A percentile compares a stretch with the other conserved stretches of the same genome.
Conservation (phyloP, 2,329 filamentous ascomycete genomes). For the Myotisia sp. region DNA sequence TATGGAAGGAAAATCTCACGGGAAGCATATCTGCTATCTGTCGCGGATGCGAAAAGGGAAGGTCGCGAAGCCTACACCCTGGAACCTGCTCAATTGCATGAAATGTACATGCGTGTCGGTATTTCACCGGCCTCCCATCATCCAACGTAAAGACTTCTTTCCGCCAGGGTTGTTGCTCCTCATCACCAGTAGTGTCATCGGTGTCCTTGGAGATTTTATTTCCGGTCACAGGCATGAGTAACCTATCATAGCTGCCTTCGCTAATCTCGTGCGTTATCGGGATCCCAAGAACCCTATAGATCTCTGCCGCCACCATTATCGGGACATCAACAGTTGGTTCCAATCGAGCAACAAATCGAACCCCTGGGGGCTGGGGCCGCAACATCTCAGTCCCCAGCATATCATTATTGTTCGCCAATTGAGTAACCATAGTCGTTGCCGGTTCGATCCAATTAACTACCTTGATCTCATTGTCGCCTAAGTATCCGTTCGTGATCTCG, state of each 20-base stretch:
- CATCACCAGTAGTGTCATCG: slow-evolving; percentile 14
- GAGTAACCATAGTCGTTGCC: slow-evolving; percentile 21
- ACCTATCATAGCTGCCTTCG: slow-evolving; percentile 25
- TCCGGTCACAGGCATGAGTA: slow-evolving; percentile 23
- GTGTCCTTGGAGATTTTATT: no score
- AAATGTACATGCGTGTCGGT: slow-evolving; percentile 31
- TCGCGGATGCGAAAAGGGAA: slow-evolving; percentile 33
- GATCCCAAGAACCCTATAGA: slow-evolving; percentile 28
- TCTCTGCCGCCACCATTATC: slow-evolving; percentile 27
- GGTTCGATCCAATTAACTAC: slow-evolving; percentile 29
- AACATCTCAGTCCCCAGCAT: slow-evolving; percentile 27
- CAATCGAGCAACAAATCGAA: slow-evolving; percentile 31
- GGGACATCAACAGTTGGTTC: slow-evolving; percentile 31
- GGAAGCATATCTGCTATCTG: slow-evolving; percentile 32
- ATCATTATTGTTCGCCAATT: slow-evolving; percentile 21
- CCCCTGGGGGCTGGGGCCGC: slow-evolving; percentile 25
- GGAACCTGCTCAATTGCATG: slow-evolving; percentile 29
- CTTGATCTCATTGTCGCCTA: slow-evolving; percentile 10
- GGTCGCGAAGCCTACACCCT: slow-evolving; percentile 27
- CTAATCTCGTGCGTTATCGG: slow-evolving; percentile 28
- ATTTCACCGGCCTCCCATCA: slow-evolving; percentile 18
- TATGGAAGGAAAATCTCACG: slow-evolving; percentile 16
- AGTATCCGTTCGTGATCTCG: not conserved
- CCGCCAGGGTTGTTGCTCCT: no score
- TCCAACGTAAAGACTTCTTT: slow-evolving; percentile 17